phyloP scores from a whole-genome alignment of 345 rosid genomes.

The Euphorbia tirucalli region DNA sequence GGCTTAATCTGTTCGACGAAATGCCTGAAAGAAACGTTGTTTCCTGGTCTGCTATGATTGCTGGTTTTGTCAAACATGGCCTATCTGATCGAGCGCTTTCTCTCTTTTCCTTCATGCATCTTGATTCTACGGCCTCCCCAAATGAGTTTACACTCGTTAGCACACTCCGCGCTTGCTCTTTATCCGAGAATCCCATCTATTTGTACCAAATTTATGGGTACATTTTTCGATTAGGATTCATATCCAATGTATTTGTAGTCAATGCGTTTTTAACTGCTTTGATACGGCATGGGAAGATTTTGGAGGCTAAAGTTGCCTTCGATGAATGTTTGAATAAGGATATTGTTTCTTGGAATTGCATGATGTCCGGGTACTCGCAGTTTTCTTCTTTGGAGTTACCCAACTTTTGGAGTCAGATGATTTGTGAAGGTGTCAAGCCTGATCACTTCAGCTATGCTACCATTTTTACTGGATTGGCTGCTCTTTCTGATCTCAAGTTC shows the following conservation, averaged over 20 bases:
- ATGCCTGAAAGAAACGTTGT: slow-evolving; percentile 48
- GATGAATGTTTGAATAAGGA: slow-evolving; percentile 32
- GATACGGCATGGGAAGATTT: slow-evolving; percentile 39
- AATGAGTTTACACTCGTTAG: slow-evolving; percentile 53
- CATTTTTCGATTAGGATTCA: slow-evolving; percentile 38
- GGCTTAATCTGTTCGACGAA: slow-evolving; percentile 45
- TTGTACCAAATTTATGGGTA: slow-evolving; percentile 36
- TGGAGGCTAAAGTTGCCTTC: slow-evolving; percentile 44
- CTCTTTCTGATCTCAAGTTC: slow-evolving; percentile 33
- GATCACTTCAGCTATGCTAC: slow-evolving; percentile 48
- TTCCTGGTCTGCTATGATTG: slow-evolving; percentile 45
- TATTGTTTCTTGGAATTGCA: slow-evolving; percentile 54
- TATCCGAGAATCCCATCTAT: slow-evolving; percentile 21
- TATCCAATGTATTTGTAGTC: slow-evolving; percentile 36
- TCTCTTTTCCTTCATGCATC: slow-evolving; percentile 36
- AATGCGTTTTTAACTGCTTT: slow-evolving; percentile 52
- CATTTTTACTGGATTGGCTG: slow-evolving; percentile 42
- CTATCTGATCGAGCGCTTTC: slow-evolving; percentile 29
- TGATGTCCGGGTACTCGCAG: slow-evolving; percentile 50
- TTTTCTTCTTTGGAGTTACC: slow-evolving; percentile 31
- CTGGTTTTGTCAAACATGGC: slow-evolving; percentile 42
- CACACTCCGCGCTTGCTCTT: slow-evolving; percentile 45
- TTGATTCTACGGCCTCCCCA: slow-evolving; percentile 31
- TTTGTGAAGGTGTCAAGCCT: slow-evolving; percentile 41
- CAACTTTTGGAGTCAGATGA: slow-evolving; percentile 41